Evolutionary conservation across 768 basidiomycete species (phyloP), one percentile per base, ranked within the genome.

Genomic region (Coprinopsis sp.): DNA sequence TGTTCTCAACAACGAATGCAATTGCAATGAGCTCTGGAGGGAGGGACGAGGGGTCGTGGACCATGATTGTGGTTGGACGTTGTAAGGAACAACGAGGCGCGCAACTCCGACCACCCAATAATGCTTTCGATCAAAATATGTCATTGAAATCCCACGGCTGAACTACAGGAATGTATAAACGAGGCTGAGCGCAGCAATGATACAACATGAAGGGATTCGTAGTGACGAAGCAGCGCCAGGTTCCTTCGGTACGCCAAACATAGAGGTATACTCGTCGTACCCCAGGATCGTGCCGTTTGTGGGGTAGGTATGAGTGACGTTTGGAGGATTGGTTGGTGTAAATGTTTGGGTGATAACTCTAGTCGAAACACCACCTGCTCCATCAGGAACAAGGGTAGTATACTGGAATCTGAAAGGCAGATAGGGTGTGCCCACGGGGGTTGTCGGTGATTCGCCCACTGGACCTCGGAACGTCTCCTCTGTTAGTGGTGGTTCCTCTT

Each of bases 1-100:
- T 84, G 1, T 80, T 73, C 41, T 87, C 84, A 49, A 81, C 68
- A 44, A 87, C 74, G 46, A 78, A 72, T 0, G 74, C 78, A 24
- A 86, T 62, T 14, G 81, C 79, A 31, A 72, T 49, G 27, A 64
- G 37, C 10, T 64, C 59, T 28, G 25, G 19, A 10, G 54, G 12
- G 50, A 30, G 13, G 44, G 38, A 33, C 34, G 46, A 25, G 24
- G 22, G 22, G 24, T 36, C 33, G 11, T 23, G 14, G 18, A 31
- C 18, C 22, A 30, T 47, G 39, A n/a, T n/a, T n/a, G n/a, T n/a
- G n/a, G n/a, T n/a, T n/a, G n/a, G n/a, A n/a, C n/a, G 38, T 24
- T 6, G 12, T 30, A 29, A 29, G 43, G n/a, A 47, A 19, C 19
- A 47, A 39, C 10, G 21, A 24, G 43, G 11, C 11, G n/a, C 33